These are phyloP conservation scores for Colletotrichum musicola DNA, from an alignment of 2,329 filamentous ascomycete species.

Conservation along the genomic window DNA sequence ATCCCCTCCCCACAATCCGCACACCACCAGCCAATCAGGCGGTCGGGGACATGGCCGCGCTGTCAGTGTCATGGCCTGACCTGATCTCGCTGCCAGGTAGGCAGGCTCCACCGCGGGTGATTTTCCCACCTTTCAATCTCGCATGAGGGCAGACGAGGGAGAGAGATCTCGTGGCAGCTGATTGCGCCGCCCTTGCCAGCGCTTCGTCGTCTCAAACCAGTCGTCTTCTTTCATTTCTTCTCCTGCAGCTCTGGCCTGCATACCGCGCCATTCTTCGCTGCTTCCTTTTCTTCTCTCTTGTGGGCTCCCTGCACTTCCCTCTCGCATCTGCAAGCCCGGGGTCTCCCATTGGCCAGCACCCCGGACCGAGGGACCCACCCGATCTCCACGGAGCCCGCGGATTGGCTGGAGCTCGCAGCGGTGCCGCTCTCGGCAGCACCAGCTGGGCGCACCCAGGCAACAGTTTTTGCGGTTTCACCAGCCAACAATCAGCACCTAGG, in stretches of 20 bases:
- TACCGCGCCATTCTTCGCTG: not conserved
- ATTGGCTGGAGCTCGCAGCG: not conserved
- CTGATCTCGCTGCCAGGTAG: not conserved
- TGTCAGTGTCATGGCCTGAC: conserved; percentile 1
- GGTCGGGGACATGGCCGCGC: not conserved
- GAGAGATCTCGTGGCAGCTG: not conserved
- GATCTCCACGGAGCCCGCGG: not conserved
- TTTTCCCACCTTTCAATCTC: conserved; percentile 15
- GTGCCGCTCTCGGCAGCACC: conserved; percentile 8
- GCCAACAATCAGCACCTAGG: not conserved
- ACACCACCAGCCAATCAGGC: not conserved
- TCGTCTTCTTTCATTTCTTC: not conserved
- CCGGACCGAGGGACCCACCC: not conserved
- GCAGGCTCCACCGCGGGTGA: conserved; percentile 10
- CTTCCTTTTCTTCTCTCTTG: not conserved
- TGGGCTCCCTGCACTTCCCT: not conserved
- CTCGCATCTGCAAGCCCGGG: conserved; percentile 1
- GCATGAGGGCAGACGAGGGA: conserved; percentile 2
- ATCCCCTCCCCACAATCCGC: not conserved
- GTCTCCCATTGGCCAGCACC: conserved; percentile 6
- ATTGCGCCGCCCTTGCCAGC: not conserved
- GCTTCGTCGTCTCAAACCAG: no score
- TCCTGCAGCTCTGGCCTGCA: not conserved
- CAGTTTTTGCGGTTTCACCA: conserved; percentile 16
- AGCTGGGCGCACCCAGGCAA: conserved; percentile 4